A percentile compares a stretch with the other conserved stretches of the same genome.
These are phyloP conservation scores for Taxawa tesnikishii DNA, from an alignment of 2,329 filamentous ascomycete species.

Conservation along the genomic window DNA sequence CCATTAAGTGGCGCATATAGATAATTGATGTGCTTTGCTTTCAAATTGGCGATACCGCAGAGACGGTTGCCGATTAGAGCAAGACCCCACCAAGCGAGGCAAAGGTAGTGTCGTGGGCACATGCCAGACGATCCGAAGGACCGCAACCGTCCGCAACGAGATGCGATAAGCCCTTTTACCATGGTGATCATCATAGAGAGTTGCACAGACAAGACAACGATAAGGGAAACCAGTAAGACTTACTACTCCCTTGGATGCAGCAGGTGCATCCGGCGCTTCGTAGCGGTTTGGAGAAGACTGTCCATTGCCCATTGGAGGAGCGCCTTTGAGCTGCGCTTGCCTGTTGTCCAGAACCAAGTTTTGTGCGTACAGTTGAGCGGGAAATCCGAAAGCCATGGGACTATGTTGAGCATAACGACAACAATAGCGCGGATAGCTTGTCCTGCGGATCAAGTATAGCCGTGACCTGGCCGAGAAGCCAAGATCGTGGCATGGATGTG, in stretches of 20 bases:
- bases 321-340: no score
- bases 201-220: neutral
- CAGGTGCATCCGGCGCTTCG: no score
- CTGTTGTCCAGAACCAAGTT: no score
- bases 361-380: no score
- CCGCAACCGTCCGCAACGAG: neutral
- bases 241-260: neutral
- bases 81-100: slow-evolving; percentile 1
- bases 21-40: slow-evolving; percentile 7
- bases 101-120: slow-evolving; percentile 2
- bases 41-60: slow-evolving; percentile 2
- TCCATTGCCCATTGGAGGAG: neutral
- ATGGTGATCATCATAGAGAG: slow-evolving; percentile 38
- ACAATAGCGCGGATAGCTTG: no score
- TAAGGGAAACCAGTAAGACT: neutral
- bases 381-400: no score
- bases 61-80: slow-evolving; percentile 2
- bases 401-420: no score
- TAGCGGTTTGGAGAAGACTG: neutral
- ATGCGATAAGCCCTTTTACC: slow-evolving; percentile 54
- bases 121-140: neutral
- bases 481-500: no score
- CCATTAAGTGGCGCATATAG: slow-evolving; percentile 15
- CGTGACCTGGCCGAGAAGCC: no score
- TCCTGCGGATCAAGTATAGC: no score